These are phyloP conservation scores for Cocos nucifera DNA, from an alignment of 176 grass and related monocot species.

Conservation along the genomic window DNA sequence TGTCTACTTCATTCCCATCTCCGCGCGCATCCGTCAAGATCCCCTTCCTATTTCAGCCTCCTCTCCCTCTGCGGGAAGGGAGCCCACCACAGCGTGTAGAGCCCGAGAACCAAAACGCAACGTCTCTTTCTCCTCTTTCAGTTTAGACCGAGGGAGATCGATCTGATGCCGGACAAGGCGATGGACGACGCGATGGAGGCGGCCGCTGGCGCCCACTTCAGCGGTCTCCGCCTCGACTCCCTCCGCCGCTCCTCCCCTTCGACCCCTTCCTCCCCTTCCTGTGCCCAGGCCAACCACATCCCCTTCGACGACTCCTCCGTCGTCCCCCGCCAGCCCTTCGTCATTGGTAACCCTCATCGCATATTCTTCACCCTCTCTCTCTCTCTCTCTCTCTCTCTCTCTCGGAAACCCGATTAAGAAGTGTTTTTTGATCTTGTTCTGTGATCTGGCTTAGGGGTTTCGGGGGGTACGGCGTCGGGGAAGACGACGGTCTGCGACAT, in stretches of 20 bases:
- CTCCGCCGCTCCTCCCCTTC: constrained; percentile 45
- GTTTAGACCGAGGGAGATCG: no score
- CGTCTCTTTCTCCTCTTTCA: no score
- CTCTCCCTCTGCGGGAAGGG: no score
- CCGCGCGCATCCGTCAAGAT: no score
- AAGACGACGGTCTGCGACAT: constrained; percentile 99
- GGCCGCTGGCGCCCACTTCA: constrained; percentile 80
- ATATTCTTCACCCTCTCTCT: background rate
- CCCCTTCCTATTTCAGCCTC: no score
- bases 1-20: no score
- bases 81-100: no score
- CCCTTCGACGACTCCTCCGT: constrained; percentile 10
- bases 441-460: constrained; percentile 50
- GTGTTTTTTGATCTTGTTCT: background rate
- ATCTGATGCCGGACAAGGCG: constrained; percentile 39
- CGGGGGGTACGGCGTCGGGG: constrained; percentile 85
- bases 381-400: background rate
- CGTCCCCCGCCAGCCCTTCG: constrained; percentile 52
- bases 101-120: no score
- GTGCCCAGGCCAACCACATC: constrained; percentile 24
- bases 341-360: constrained; percentile 48
- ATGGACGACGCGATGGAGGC: constrained; percentile 77
- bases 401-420: background rate
- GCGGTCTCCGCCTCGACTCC: constrained; percentile 72
- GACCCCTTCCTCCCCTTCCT: constrained; percentile 61